Base-by-base conservation (phyloP, 768 basidiomycete genomes). In the Suillus lakei region DNA sequence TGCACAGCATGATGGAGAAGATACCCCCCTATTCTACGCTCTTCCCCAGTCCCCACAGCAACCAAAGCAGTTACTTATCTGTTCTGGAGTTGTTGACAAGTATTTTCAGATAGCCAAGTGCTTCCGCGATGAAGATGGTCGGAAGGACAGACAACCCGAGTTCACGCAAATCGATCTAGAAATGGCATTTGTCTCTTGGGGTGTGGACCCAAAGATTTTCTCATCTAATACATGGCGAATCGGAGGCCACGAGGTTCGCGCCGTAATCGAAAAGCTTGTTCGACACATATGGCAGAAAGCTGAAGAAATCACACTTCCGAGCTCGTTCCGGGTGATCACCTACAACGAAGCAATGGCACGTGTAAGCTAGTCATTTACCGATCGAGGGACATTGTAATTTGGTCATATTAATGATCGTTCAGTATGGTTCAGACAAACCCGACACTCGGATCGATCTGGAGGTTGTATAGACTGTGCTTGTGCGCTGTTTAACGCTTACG, bases 131-230 rank as follows among this genome's bases (percentile, higher is more conserved):
- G 96, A 98, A 77, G 95, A 94, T 72, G 95, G 96, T 5, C 85
- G 96, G 64, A 96, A 92, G 77, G 96, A 98, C 75, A 86, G 96
- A 51, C 96, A 98, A 73, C 96, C 96, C 0, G 96, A 98, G 77
- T 98, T 98, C 78, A 98, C 96, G 26, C 96, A 98, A 79, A 83
- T 98, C 66, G 96, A 98, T 87, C 78, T 98, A 67, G 96, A 98
- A 79, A 96, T 98, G 92, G 95, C 92, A 2, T 98, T 92, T 78
- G 90, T 96, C 21, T 91, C 91, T 9, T 98, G 96, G 89, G 91
- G 90, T 58, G 69, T 72, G 4, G 58, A 63, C 34, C 62, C 23
- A 12, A 12, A 58, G 21, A 60, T 30, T 36, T 70, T 76, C 60
- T 61, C 73, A 51, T 44, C 64, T 39, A 77, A 84, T 64, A 65